These are phyloP conservation scores for Mycena vitilis DNA, from an alignment of 768 basidiomycete species.

Conservation along the genomic window DNA sequence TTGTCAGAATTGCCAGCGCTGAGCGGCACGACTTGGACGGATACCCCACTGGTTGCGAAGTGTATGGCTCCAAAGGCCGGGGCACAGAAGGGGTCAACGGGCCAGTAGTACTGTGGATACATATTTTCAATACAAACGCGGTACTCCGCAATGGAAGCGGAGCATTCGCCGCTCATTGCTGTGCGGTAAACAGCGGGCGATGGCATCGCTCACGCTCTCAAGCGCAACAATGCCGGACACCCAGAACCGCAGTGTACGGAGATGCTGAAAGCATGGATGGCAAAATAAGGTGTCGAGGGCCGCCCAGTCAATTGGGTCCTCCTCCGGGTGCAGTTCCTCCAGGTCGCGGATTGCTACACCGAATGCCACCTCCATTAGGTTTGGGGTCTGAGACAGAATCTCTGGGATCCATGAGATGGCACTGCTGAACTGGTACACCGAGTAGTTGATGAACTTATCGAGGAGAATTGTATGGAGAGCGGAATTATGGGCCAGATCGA, in stretches of 20 bases:
- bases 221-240: slow-evolving; percentile 21
- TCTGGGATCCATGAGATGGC: slow-evolving; percentile 34
- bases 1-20: slow-evolving; percentile 48
- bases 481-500: slow-evolving; percentile 31
- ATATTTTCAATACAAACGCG: not conserved
- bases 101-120: slow-evolving; percentile 13
- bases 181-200: slow-evolving; percentile 16
- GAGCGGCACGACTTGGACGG: slow-evolving; percentile 52
- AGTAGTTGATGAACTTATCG: slow-evolving; percentile 36
- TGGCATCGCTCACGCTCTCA: slow-evolving; percentile 1
- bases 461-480: slow-evolving; percentile 24
- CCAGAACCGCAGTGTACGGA: slow-evolving; percentile 28
- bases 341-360: slow-evolving; percentile 30
- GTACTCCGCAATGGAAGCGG: slow-evolving; percentile 21
- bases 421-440: slow-evolving; percentile 35
- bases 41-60: slow-evolving; percentile 52
- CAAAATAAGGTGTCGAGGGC: slow-evolving; percentile 32
- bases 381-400: slow-evolving; percentile 20
- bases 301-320: slow-evolving; percentile 34
- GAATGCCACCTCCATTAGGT: slow-evolving; percentile 23
- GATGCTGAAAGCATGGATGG: slow-evolving; percentile 15
- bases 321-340: slow-evolving; percentile 27
- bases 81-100: slow-evolving; percentile 37
- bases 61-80: slow-evolving; percentile 46
- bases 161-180: slow-evolving; percentile 23